phyloP scores from a whole-genome alignment of 768 basidiomycete genomes.

The Pleurotus pulmonarius region DNA sequence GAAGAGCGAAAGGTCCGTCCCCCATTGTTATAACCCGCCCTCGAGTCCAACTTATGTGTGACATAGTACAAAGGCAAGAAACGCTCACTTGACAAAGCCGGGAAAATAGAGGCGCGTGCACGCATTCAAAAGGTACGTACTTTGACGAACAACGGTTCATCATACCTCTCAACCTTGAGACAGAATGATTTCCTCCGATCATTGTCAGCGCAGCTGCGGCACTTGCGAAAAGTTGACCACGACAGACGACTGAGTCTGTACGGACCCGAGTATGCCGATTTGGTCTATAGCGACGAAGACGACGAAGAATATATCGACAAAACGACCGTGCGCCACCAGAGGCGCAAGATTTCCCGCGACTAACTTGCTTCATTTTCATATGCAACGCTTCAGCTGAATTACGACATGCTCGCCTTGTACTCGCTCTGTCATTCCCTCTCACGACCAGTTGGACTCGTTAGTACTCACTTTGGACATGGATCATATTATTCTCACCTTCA shows the following conservation, averaged over 20 bases:
- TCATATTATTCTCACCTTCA: neutral
- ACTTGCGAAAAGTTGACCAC: slow-evolving; percentile 57
- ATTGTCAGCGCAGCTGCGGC: slow-evolving; percentile 51
- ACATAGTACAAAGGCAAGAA: slow-evolving; percentile 62
- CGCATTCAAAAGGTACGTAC: slow-evolving; percentile 54
- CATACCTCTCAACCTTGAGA: neutral
- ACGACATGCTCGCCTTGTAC: too few species aligned
- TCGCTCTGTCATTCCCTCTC: slow-evolving; percentile 3
- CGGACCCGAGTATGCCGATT: slow-evolving; percentile 24
- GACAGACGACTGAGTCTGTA: slow-evolving; percentile 37
- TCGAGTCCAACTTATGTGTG: slow-evolving; percentile 8
- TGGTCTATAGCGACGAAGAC: slow-evolving; percentile 46
- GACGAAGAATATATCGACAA: slow-evolving; percentile 45
- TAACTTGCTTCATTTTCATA: slow-evolving; percentile 7
- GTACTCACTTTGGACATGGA: neutral
- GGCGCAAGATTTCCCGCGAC: slow-evolving; percentile 21
- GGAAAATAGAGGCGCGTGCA: slow-evolving; percentile 40
- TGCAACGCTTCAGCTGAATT: neutral
- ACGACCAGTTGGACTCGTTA: neutral
- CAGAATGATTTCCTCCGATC: slow-evolving; percentile 73
- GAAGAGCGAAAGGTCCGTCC: slow-evolving; percentile 65
- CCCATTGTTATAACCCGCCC: slow-evolving; percentile 6
- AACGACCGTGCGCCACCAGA: slow-evolving; percentile 13
- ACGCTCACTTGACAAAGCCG: slow-evolving; percentile 45
- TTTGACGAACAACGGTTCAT: neutral